Evolutionary conservation across 2,329 filamentous ascomycete genomes (phyloP), one percentile per base, ranked within the genome.

Genomic region (Cercospora canescens): DNA sequence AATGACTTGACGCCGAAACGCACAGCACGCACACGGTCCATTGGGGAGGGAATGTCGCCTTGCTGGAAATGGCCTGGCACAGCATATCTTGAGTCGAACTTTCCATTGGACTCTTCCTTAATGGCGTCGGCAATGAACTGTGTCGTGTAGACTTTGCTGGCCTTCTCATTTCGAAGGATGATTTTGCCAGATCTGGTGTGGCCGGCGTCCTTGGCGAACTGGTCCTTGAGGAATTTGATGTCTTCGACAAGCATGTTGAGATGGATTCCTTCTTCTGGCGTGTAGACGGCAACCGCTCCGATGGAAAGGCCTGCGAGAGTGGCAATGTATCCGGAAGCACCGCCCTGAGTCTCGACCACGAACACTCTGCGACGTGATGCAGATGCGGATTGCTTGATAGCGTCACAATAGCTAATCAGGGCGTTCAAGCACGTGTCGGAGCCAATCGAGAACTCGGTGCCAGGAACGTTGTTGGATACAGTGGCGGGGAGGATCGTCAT

Each of bases 391-490:
- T 98, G 95, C 80, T 96, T 93, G 81, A 98, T 97, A 75, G 94
- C 94, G 83, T 99, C 95, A 78, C 94, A 97, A 81, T 97, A 99
- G 72, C 90, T 88, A 69, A 97, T 93, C 41, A 99, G 85, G 63
- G 96, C 93, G 81, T 99, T 99, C 69, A 99, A 83, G 76, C 95
- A 98, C 1, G 95, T 99, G 76, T 99, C 95, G 34, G 93, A 97
- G 50, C 95, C 95, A 54, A 99, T 88, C 1, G 93, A 97, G 83
- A 97, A 98, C 80, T 99, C 95, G 0, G 94, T 97, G 41, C 95
- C 95, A 0, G 95, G 95, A 4, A 99, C 95, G 78, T 99, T 99
- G 85, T 99, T 99, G 71, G 93, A 97, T 73, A 99, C 94, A 9
- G 95, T 99, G n/a, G 95, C 95, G 0, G 95, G 95, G 28, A 99